These are phyloP conservation scores for Sugiyamaella grinbergsii DNA, from an alignment of 1,139 yeast species.

Conservation along the genomic window DNA sequence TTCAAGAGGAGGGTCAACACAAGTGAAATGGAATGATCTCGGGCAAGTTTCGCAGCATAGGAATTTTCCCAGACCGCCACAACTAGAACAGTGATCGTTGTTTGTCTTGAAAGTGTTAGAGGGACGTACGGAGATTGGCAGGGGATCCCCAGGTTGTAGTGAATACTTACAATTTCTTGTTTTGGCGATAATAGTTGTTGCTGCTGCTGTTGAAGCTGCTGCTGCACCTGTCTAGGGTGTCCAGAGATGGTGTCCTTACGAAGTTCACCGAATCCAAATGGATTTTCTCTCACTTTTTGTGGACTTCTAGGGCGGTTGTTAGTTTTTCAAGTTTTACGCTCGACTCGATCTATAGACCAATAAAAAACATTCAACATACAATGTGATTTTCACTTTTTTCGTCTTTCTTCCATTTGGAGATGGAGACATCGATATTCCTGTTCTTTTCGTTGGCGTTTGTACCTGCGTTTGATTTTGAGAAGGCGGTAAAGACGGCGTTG, in stretches of 20 bases:
- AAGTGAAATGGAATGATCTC: conserved; percentile 83
- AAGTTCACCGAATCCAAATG: conserved; percentile 25
- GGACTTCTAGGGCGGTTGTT: conserved; percentile 23
- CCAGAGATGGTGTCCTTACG: conserved; percentile 19
- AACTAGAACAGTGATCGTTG: conserved; percentile 85
- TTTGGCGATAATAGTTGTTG: conserved; percentile 5
- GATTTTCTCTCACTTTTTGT: conserved; percentile 25
- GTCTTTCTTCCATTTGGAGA: conserved; percentile 22
- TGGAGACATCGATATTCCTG: conserved; percentile 4
- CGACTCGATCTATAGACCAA: no score
- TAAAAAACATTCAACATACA: conserved; percentile 7
- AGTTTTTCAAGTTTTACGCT: no score
- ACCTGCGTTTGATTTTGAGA: not conserved
- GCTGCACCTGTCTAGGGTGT: conserved; percentile 24
- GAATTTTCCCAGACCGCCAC: conserved; percentile 86
- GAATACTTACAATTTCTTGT: conserved; percentile 16
- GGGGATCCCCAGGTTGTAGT: not conserved
- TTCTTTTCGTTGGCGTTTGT: not conserved
- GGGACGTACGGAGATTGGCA: not conserved
- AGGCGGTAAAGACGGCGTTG: conserved; percentile 13
- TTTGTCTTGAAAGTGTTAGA: conserved; percentile 47
- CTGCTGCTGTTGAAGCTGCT: conserved; percentile 18
- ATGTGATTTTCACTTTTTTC: conserved; percentile 32
- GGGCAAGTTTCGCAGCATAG: conserved; percentile 95
- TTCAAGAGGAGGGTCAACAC: conserved; percentile 88